These are phyloP conservation scores for Chalara sp. DNA, from an alignment of 2,329 filamentous ascomycete genomes.

Conservation along the genomic window DNA sequence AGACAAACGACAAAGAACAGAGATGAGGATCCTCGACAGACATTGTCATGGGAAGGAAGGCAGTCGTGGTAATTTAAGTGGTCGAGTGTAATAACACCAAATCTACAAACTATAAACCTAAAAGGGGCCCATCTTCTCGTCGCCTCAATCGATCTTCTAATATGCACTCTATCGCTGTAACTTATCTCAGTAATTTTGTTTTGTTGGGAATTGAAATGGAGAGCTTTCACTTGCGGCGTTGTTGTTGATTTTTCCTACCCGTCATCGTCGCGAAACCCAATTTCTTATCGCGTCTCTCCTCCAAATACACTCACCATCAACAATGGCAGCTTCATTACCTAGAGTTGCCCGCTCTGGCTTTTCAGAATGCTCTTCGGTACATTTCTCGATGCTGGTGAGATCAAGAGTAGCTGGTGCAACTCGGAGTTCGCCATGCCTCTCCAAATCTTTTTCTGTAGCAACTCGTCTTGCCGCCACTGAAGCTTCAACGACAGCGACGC, in stretches of 20 bases:
- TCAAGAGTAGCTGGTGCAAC: background rate
- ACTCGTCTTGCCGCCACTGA: slow-evolving; percentile 16
- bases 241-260: too few species aligned
- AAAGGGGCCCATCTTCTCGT: too few species aligned
- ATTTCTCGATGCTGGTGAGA: slow-evolving; percentile 3
- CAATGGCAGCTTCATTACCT: slow-evolving; percentile 15
- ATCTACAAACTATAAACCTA: too few species aligned
- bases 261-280: too few species aligned
- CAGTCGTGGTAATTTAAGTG: background rate
- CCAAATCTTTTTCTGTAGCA: slow-evolving; percentile 18
- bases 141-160: too few species aligned
- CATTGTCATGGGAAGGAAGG: background rate
- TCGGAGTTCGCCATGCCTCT: background rate
- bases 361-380: slow-evolving; percentile 9
- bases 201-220: too few species aligned
- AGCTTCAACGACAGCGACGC: slow-evolving; percentile 15
- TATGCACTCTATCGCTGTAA: too few species aligned
- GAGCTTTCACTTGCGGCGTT: too few species aligned
- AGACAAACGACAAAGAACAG: slow-evolving; percentile 83
- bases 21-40: slow-evolving; percentile 54
- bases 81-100: too few species aligned
- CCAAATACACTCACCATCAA: background rate
- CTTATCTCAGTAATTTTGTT: too few species aligned
- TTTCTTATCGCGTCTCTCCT: too few species aligned
- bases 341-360: slow-evolving; percentile 18